These are phyloP conservation scores for Cercospora sp. DNA, from an alignment of 2,329 filamentous ascomycete genomes.

Conservation along the genomic window DNA sequence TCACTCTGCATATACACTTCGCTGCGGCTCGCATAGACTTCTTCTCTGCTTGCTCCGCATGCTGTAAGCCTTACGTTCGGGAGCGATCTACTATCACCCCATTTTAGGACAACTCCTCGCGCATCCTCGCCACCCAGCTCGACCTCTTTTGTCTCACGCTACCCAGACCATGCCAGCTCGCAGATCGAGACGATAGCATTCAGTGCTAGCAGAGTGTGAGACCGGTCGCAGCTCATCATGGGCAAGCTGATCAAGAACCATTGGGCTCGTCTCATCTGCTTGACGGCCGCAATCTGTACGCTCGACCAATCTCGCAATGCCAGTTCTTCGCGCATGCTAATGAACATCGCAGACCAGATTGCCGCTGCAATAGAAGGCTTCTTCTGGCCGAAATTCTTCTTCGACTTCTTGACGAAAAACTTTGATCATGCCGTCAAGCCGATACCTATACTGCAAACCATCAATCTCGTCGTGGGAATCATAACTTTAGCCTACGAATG, in stretches of 20 bases:
- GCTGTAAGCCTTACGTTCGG: background rate
- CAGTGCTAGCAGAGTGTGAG: slow-evolving; percentile 17
- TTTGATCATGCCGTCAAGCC: slow-evolving; percentile 85
- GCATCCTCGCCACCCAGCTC: slow-evolving; percentile 3
- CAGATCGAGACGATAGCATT: slow-evolving; percentile 19
- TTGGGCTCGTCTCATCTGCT: slow-evolving; percentile 90
- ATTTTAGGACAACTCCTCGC: background rate
- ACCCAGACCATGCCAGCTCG: slow-evolving; percentile 22
- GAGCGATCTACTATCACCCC: slow-evolving; percentile 5
- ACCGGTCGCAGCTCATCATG: slow-evolving; percentile 57
- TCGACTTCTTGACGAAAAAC: slow-evolving; percentile 91
- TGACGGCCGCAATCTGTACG: slow-evolving; percentile 78
- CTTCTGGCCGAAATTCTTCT: slow-evolving; percentile 99
- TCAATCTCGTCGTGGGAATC: slow-evolving; percentile 83
- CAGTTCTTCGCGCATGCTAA: slow-evolving; percentile 4
- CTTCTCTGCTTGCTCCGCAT: background rate
- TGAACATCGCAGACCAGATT: slow-evolving; percentile 70
- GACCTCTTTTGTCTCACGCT: slow-evolving; percentile 4
- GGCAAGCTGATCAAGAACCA: slow-evolving; percentile 99
- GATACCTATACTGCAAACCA: slow-evolving; percentile 80
- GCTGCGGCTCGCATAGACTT: background rate
- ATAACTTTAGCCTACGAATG: slow-evolving; percentile 85
- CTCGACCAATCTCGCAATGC: background rate
- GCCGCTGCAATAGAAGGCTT: slow-evolving; percentile 79
- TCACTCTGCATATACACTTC: slow-evolving; percentile 24